These are phyloP conservation scores for Stachybotrys elegans DNA, from an alignment of 2,329 filamentous ascomycete genomes.

Conservation along the genomic window DNA sequence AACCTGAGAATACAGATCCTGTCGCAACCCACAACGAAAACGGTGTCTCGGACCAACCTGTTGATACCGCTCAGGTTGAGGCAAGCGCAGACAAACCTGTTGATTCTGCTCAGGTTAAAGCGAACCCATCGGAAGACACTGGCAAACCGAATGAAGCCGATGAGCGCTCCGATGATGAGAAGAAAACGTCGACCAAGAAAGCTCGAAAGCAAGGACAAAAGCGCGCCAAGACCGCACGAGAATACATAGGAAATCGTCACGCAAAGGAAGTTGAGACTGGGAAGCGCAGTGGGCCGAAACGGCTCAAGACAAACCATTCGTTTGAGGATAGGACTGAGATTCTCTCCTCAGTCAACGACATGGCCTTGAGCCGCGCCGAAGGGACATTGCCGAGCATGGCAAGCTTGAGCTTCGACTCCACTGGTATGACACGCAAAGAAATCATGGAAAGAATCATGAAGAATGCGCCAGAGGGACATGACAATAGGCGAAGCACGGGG, in stretches of 20 bases:
- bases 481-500: constrained; percentile 7
- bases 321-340: not conserved
- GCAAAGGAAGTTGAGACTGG: not conserved
- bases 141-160: not conserved
- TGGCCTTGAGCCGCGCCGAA: not conserved
- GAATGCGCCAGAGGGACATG: constrained; percentile 7
- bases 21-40: no score
- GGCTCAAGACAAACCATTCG: not conserved
- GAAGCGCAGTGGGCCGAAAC: not conserved
- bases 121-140: no score
- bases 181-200: not conserved
- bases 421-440: no score
- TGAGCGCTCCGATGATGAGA: no score
- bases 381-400: not conserved
- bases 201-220: not conserved
- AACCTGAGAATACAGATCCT: no score
- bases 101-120: no score
- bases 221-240: not conserved
- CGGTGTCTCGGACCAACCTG: no score
- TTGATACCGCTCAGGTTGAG: no score
- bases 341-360: not conserved
- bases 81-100: no score
- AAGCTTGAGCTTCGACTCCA: not conserved
- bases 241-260: not conserved
- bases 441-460: constrained; percentile 1